phyloP scores from a whole-genome alignment of 495 filamentous ascomycete genomes.

The Lepidopterella palustris region DNA sequence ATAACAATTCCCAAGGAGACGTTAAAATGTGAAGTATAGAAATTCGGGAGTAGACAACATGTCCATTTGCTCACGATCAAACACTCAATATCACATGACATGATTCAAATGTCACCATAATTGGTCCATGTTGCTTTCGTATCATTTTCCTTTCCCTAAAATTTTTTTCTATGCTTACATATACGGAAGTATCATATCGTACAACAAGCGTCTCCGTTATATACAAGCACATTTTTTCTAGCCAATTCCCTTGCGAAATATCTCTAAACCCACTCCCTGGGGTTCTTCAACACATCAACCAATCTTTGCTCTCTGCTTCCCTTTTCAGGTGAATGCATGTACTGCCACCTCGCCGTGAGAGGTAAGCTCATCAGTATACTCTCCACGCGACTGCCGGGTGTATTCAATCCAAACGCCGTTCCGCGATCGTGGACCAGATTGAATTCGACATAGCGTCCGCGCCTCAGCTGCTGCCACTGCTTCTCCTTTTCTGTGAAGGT shows the following conservation, averaged over 20 bases:
- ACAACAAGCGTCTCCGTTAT: neutral
- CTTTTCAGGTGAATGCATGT: slow-evolving; percentile 81
- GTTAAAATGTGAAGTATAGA: no score
- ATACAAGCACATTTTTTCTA: slow-evolving; percentile 1
- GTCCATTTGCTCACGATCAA: no score
- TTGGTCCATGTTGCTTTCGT: no score
- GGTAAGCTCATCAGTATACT: slow-evolving; percentile 97
- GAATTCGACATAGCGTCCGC: slow-evolving; percentile 95
- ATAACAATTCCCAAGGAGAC: no score
- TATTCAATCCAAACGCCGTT: slow-evolving; percentile 89
- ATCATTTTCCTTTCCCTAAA: no score
- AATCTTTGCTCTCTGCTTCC: slow-evolving; percentile 68
- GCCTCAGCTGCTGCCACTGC: slow-evolving; percentile 90
- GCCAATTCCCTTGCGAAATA: neutral
- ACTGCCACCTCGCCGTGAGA: slow-evolving; percentile 86
- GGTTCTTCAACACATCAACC: slow-evolving; percentile 75
- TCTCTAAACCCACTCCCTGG: slow-evolving; percentile 78
- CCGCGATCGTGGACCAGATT: slow-evolving; percentile 97
- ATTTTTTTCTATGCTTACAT: neutral
- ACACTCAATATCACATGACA: no score
- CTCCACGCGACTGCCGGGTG: slow-evolving; percentile 85
- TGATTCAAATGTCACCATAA: no score
- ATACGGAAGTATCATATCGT: neutral
- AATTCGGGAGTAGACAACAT: no score
- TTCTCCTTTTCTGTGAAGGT: slow-evolving; percentile 78